These are phyloP conservation scores for Lupinus albus DNA, from an alignment of 306 rosid species.

Conservation along the genomic window DNA sequence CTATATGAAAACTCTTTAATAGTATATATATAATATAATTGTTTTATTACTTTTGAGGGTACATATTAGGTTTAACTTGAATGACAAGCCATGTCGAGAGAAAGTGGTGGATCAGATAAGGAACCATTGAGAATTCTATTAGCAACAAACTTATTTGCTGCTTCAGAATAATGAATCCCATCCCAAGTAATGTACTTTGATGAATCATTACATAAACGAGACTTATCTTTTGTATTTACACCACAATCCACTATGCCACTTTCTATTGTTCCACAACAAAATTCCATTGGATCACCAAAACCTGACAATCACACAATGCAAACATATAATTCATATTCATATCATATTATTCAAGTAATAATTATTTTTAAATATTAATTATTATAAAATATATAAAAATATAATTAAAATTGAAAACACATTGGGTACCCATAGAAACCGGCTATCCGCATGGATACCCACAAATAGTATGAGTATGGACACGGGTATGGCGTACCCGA, in stretches of 20 bases:
- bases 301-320: constrained; percentile 47
- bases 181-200: constrained; percentile 68
- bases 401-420: no score
- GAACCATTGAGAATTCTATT: constrained; percentile 48
- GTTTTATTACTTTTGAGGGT: no score
- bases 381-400: no score
- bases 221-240: constrained; percentile 53
- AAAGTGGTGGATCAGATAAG: constrained; percentile 59
- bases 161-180: constrained; percentile 73
- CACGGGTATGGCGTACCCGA: no score
- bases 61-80: not conserved
- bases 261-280: constrained; percentile 68
- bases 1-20: no score
- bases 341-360: no score
- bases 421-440: no score
- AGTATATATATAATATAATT: no score
- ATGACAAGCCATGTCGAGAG: constrained; percentile 50
- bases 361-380: no score
- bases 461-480: no score
- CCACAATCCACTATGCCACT: constrained; percentile 58
- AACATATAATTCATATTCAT: not conserved
- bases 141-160: constrained; percentile 63
- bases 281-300: constrained; percentile 60
- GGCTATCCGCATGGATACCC: no score
- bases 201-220: constrained; percentile 58